These are phyloP conservation scores for Tinospora cordifolia DNA, from an alignment of 164 flowering plant species.

Conservation along the genomic window DNA sequence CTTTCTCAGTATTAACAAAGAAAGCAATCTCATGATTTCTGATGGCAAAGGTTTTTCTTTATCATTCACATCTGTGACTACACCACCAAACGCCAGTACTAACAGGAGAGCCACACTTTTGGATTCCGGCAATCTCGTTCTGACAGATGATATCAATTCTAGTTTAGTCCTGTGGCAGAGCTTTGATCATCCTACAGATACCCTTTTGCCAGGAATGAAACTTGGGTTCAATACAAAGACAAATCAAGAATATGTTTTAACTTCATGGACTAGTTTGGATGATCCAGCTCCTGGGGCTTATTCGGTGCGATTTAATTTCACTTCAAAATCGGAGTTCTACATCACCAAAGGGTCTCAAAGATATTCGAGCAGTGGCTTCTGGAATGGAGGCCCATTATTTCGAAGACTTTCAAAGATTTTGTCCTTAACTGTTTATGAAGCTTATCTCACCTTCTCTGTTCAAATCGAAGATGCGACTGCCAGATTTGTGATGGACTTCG, in stretches of 20 bases:
- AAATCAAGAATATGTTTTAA: slow-evolving; percentile 9
- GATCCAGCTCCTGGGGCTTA: slow-evolving; percentile 33
- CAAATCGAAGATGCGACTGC: neutral
- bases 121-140: slow-evolving; percentile 32
- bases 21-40: slow-evolving; percentile 25
- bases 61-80: slow-evolving; percentile 17
- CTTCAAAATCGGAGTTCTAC: slow-evolving; percentile 13
- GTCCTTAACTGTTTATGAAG: too few relatives aligned
- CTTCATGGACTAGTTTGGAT: slow-evolving; percentile 24
- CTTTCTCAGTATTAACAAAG: slow-evolving; percentile 11
- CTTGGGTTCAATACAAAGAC: slow-evolving; percentile 10
- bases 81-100: slow-evolving; percentile 15
- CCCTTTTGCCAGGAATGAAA: slow-evolving; percentile 18
- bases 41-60: slow-evolving; percentile 13
- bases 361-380: neutral
- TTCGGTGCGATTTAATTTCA: slow-evolving; percentile 11
- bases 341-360: slow-evolving; percentile 22
- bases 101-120: slow-evolving; percentile 19
- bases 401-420: too few relatives aligned
- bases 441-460: neutral
- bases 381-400: too few relatives aligned
- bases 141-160: slow-evolving; percentile 8
- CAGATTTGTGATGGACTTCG: neutral
- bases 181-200: slow-evolving; percentile 12
- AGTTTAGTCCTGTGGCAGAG: slow-evolving; percentile 6